A percentile compares a stretch with the other conserved stretches of the same genome.
Conservation (phyloP, 2,329 filamentous ascomycete genomes). For the Chaetomiaceae sp. region DNA sequence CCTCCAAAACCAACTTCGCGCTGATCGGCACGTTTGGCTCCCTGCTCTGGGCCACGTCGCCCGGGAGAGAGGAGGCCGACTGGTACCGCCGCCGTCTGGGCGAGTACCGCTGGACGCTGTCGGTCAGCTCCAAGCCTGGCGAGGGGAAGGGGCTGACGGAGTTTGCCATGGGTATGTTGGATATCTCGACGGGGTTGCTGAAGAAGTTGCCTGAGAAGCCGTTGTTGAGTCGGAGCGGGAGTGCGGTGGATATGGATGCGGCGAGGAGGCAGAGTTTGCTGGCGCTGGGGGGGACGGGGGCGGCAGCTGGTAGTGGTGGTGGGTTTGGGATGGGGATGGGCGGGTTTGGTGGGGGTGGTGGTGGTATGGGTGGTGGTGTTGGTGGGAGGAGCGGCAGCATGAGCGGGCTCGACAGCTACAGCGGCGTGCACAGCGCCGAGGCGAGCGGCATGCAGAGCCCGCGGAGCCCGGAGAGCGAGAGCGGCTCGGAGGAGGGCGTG, state of each 20-base stretch:
- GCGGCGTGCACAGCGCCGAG: slow-evolving; percentile 42
- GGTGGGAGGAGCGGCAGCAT: slow-evolving; percentile 25
- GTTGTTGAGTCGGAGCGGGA: slow-evolving; percentile 51
- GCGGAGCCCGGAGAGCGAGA: slow-evolving; percentile 41
- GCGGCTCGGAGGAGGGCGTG: slow-evolving; percentile 52
- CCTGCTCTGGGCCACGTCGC: slow-evolving; percentile 81
- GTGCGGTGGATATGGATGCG: slow-evolving; percentile 42
- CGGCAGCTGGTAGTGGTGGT: slow-evolving; percentile 15
- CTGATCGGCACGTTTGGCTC: slow-evolving; percentile 92
- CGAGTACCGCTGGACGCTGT: slow-evolving; percentile 92
- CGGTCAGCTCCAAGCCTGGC: slow-evolving; percentile 71
- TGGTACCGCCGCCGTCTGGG: slow-evolving; percentile 82
- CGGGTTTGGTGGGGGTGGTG: slow-evolving; percentile 11
- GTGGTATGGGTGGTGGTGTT: slow-evolving; percentile 14
- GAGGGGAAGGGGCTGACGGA: slow-evolving; percentile 53
- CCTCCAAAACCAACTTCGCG: slow-evolving; percentile 84
- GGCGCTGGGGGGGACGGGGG: slow-evolving; percentile 28
- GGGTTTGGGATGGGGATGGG: slow-evolving; percentile 15
- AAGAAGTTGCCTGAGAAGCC: slow-evolving; percentile 68
- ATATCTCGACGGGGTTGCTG: slow-evolving; percentile 62
- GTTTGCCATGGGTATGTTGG: slow-evolving; percentile 73
- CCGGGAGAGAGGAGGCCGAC: slow-evolving; percentile 79
- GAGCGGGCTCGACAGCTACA: slow-evolving; percentile 26
- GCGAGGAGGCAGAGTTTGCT: slow-evolving; percentile 34
- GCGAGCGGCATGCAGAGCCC: slow-evolving; percentile 48